Conservation (phyloP, 2,329 filamentous ascomycete species). For the Colletotrichum sp. region DNA sequence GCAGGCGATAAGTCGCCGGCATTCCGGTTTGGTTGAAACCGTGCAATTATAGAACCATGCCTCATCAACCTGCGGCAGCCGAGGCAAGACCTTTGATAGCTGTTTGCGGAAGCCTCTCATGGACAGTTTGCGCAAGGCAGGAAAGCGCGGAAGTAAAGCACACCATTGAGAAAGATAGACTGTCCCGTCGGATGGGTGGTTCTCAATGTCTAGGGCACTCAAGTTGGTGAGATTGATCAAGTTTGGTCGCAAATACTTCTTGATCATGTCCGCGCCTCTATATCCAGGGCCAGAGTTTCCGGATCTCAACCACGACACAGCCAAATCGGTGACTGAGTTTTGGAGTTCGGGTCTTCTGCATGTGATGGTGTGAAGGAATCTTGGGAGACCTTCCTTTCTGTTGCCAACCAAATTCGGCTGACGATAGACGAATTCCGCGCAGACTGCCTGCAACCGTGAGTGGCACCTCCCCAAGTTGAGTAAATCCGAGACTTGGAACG, state of each 20-base stretch:
- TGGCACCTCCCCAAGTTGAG: not conserved
- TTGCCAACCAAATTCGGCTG: not conserved
- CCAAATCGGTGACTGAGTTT: not conserved
- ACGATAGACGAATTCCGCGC: not conserved
- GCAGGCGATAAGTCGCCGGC: not conserved
- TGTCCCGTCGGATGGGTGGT: not conserved
- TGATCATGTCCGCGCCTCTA: not conserved
- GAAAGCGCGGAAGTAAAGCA: not conserved
- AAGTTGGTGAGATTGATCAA: not conserved
- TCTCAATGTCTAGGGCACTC: not conserved
- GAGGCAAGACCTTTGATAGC: not conserved
- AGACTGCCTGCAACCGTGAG: not conserved
- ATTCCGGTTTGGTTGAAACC: not conserved
- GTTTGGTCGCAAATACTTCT: not conserved
- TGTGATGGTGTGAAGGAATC: not conserved
- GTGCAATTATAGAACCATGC: not conserved
- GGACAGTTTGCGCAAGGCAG: not conserved
- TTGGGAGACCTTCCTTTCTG: not conserved
- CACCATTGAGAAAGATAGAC: not conserved
- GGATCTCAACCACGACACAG: not conserved
- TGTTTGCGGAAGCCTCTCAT: not conserved
- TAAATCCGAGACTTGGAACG: not conserved
- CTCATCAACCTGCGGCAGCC: not conserved
- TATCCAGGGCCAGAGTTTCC: not conserved
- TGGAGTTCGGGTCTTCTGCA: not conserved